Conservation (phyloP, 2,329 filamentous ascomycete genomes). For the Cytospora mali region DNA sequence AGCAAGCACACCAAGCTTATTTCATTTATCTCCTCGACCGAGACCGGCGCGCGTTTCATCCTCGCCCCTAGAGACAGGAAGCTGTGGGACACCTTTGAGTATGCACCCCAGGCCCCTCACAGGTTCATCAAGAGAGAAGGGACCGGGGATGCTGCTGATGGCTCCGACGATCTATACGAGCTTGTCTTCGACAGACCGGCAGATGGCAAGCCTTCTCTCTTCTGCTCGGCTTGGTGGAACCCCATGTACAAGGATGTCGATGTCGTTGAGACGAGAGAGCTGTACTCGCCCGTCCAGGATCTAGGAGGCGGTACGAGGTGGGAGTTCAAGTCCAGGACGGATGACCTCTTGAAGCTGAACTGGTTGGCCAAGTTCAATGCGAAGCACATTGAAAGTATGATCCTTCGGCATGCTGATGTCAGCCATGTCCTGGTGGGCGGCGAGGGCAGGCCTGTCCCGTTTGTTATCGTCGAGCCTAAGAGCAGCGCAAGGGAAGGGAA, state of each 20-base stretch:
- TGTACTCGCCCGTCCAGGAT: slow-evolving; percentile 1
- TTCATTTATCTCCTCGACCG: not conserved
- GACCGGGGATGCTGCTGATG: not conserved
- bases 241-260: not conserved
- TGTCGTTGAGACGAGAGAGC: not conserved
- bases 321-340: not conserved
- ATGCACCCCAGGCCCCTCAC: not conserved
- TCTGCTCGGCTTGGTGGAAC: not conserved
- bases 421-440: not conserved
- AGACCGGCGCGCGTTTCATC: not conserved
- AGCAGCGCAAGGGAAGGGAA: not conserved
- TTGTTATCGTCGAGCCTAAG: not conserved
- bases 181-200: not conserved
- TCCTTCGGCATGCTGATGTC: not conserved
- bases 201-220: not conserved
- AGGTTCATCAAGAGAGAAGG: not conserved
- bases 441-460: slow-evolving; percentile 1
- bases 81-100: not conserved
- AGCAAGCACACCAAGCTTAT: not conserved
- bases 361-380: slow-evolving; percentile 7
- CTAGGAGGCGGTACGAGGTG: not conserved
- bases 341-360: slow-evolving; percentile 1
- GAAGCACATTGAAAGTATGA: not conserved
- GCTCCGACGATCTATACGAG: not conserved
- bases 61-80: not conserved